Evolutionary conservation across 2,329 filamentous ascomycete genomes (phyloP).

Genomic region (Ceratocystis eucalypticola): DNA sequence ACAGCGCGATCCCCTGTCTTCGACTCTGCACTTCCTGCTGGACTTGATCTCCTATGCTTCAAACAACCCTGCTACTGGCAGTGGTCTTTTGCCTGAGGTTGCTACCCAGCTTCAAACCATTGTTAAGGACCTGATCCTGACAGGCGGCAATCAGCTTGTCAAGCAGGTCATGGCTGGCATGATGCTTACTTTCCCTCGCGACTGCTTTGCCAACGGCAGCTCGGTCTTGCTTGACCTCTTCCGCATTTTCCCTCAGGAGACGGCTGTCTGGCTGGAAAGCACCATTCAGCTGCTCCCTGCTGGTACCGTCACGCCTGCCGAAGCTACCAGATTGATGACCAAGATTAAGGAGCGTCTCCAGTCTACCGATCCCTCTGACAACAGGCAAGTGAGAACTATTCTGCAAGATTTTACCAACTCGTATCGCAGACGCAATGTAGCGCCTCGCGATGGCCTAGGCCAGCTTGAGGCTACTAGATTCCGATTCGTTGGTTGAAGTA

Average conservation of each 20-base stretch:
- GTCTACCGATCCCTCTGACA: conserved; percentile 43
- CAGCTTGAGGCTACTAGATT: conserved; percentile 77
- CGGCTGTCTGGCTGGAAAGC: conserved; percentile 65
- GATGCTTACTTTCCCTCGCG: conserved; percentile 97
- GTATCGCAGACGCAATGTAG: conserved; percentile 85
- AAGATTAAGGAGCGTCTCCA: conserved; percentile 69
- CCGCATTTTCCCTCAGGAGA: conserved; percentile 68
- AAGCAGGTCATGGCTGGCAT: conserved; percentile 90
- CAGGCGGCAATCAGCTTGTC: conserved; percentile 63
- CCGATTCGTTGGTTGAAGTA: conserved; percentile 47
- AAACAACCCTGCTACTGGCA: conserved; percentile 54
- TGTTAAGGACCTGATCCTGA: conserved; percentile 56
- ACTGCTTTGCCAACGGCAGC: conserved; percentile 89
- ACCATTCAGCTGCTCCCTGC: conserved; percentile 74
- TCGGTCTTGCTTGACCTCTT: conserved; percentile 85
- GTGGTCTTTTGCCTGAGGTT: conserved; percentile 41
- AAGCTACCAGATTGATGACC: conserved; percentile 66
- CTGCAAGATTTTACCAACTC: conserved; percentile 95
- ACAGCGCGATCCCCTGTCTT: conserved; percentile 80
- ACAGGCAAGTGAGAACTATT: conserved; percentile 67
- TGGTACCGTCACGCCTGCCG: conserved; percentile 65
- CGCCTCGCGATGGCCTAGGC: conserved; percentile 82
- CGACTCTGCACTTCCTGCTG: conserved; percentile 82
- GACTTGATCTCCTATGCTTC: conserved; percentile 83
- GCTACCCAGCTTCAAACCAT: conserved; percentile 56